Evolutionary conservation across 1,139 yeast genomes (phyloP), one percentile per base, ranked within the genome.

Genomic region (Blastobotrys capitulatus): DNA sequence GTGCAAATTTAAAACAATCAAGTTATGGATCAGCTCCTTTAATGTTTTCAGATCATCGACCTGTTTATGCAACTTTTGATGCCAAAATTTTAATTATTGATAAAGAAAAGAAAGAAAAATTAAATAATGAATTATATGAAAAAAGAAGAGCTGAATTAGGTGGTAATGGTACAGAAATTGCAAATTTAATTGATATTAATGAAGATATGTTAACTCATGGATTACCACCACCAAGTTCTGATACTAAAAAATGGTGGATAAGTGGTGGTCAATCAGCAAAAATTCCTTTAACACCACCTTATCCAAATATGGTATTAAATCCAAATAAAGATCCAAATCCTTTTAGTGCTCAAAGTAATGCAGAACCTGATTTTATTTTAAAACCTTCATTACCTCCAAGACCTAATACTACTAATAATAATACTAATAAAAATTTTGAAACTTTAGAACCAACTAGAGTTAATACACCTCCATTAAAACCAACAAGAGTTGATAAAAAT

Each of bases 221-320:
- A 12, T 56, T 90, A 47, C 97, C 97, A 1, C 87, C 96, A 0
- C 98, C 98, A 18, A 85, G 95, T 54, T 79, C 94, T 0, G 96
- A 87, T 49, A 65, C 72, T 13, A 71, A 76, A 32, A 87, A 88
- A 65, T 92, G 98, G 98, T 92, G 98, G 98, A 74, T 88, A 37
- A 82, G 82, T 15, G 83, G 82, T 9, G 92, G 94, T 0, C 78
- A 78, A 55, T 76, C 85, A 6, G 92, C 90, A 1, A 87, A 82
- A 61, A 83, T 90, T 6, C 62, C 65, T 5, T 55, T 72, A 2
- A 62, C 60, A n/a, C 68, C 70, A 2, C 71, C 74, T 22, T 71
- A 65, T 20, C 67, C 67, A 8, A 69, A 69, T 38, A 60, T 62
- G 61, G 70, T 78, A 1, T 71, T 89, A 41, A 92, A 92, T 60